Evolutionary conservation across 2,329 filamentous ascomycete species (phyloP).

Genomic region (Tolypocladium album): DNA sequence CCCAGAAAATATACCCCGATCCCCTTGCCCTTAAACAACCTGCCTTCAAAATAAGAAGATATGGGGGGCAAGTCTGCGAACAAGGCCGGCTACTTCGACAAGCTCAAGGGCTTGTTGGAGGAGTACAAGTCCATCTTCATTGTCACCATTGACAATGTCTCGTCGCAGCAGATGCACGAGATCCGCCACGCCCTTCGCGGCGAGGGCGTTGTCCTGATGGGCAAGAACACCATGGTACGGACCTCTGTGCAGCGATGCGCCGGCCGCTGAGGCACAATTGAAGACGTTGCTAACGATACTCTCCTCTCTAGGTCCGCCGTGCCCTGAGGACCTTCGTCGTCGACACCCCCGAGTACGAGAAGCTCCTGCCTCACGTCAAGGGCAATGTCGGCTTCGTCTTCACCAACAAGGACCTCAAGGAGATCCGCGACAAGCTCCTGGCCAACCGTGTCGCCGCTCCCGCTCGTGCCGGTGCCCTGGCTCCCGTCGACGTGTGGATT

Average conservation of each 20-base stretch:
- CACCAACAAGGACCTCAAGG: conserved; percentile 94
- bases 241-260: conserved; percentile 2
- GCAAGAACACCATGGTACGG: conserved; percentile 98
- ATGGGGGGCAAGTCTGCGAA: conserved; percentile 95
- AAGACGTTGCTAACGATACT: conserved; percentile 7
- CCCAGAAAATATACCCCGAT: conserved; percentile 12
- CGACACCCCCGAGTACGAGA: conserved; percentile 95
- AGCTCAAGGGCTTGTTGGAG: conserved; percentile 96
- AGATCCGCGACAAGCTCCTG: conserved; percentile 85
- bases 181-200: conserved; percentile 87
- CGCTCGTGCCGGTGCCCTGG: conserved; percentile 93
- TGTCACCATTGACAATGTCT: conserved; percentile 97
- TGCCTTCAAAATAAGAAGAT: conserved; percentile 94
- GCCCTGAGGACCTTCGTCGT: conserved; percentile 87
- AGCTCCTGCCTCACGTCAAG: conserved; percentile 88
- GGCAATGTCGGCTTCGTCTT: conserved; percentile 99
- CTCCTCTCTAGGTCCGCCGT: conserved; percentile 63
- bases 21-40: conserved; percentile 88
- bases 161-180: conserved; percentile 99
- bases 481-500: conserved; percentile 85
- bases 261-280: background rate
- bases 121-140: conserved; percentile 98
- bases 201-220: conserved; percentile 94
- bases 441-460: conserved; percentile 96
- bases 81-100: conserved; percentile 98